Evolutionary conservation across 257 asterid genomes (phyloP).

Genomic region (Fraxinus americana): DNA sequence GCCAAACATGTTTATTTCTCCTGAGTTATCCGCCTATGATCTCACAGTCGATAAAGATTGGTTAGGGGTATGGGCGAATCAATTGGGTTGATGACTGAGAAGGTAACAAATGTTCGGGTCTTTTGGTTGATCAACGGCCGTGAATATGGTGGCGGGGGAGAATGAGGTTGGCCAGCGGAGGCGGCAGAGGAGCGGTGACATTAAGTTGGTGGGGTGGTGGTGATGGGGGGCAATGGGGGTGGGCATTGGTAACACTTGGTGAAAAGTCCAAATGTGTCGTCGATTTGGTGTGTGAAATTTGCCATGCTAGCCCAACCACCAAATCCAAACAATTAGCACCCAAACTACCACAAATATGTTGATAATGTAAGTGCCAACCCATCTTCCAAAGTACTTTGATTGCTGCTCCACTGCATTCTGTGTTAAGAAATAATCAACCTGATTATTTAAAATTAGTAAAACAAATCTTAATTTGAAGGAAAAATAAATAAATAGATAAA

Average conservation of each 20-base stretch:
- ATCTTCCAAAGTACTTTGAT: conserved; percentile 42
- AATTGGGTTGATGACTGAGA: not conserved
- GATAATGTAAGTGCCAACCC: conserved; percentile 42
- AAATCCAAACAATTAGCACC: conserved; percentile 46
- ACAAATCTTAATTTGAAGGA: too few relatives aligned
- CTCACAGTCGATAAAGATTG: not conserved
- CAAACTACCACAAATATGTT: conserved; percentile 45
- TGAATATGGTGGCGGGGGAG: conserved; percentile 20
- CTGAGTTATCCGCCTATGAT: too few relatives aligned
- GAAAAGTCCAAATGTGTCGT: conserved; percentile 46
- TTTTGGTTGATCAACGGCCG: conserved; percentile 7
- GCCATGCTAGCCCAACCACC: conserved; percentile 54
- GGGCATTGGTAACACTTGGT: conserved; percentile 58
- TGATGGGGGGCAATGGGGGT: conserved; percentile 25
- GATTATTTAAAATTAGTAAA: not conserved
- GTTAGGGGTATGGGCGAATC: not conserved
- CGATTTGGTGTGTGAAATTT: conserved; percentile 53
- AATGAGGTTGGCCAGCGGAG: conserved; percentile 22
- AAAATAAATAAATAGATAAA: not conserved
- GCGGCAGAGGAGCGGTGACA: conserved; percentile 36
- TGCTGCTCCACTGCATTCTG: conserved; percentile 60
- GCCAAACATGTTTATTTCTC: not conserved
- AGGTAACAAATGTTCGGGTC: not conserved
- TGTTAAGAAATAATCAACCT: not conserved
- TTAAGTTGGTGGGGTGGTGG: conserved; percentile 29